Base-by-base conservation (phyloP, 768 basidiomycete species). In the Coprinopsis marcescibilis region DNA sequence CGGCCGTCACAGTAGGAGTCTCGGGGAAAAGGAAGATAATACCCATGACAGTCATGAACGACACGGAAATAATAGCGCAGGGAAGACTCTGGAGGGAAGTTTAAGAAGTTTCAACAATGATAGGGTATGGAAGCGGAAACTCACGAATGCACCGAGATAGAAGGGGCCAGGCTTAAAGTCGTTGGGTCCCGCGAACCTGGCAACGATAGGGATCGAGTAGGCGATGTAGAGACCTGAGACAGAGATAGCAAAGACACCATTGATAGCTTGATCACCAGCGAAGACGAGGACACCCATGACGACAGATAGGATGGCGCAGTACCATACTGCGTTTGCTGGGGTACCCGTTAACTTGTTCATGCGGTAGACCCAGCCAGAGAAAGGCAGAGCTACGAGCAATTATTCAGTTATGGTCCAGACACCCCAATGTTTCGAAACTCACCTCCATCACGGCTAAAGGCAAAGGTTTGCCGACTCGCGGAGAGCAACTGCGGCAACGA, bases 1-100 rank as follows among this genome's bases (percentile, higher is more conserved):
- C 47, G 3, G 71, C 60, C 35, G 54, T 58, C 2, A 80, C 67
- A n/a, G 60, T 58, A 12, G 78, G 78, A n/a, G 67, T 70, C 8
- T 72, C 60, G 12, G 83, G 87, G 68, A 86, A 88, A 49, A 82
- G 65, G 65, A 83, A 80, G 0, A 85, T 74, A 25, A 80, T 56
- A 38, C 68, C 57, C 72, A 83, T 76, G 62, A 87, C 83, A 5
- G 56, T 23, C 87, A 89, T 88, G 64, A 79, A 89, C 0, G 68
- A 52, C 5, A 85, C 75, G 6, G 85, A 68, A 4, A 77, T 65
- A 4, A 73, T 44, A 0, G 75, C 81, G n/a, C 83, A 62, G 0
- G 81, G 80, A 25, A 71, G 60, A 51, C 84, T 82, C 80, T 83
- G 46, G 34, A 15, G 30, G 17, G 12, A 49, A 24, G 44, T 13